Percentiles rank a stretch among this genome's conserved stretches.
phyloP scores from a whole-genome alignment of 140 eudicot species.

The Bidens hawaiensis region DNA sequence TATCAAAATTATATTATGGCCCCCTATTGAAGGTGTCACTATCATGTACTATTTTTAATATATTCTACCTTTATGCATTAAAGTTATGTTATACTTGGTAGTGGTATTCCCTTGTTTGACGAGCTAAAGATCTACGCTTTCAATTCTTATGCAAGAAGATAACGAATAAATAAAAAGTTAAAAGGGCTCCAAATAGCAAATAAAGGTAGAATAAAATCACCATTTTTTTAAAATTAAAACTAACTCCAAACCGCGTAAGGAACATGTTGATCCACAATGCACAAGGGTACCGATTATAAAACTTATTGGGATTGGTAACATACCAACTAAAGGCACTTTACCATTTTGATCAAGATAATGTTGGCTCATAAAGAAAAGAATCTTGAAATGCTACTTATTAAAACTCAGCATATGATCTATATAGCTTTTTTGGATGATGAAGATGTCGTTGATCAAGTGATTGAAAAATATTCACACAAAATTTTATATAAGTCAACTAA shows the following conservation, averaged over 20 bases:
- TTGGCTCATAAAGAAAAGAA: not conserved
- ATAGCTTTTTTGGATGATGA: too few species aligned
- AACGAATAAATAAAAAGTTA: constrained; percentile 20
- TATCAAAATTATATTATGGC: not conserved
- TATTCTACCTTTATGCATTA: not conserved
- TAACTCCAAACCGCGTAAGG: too few species aligned
- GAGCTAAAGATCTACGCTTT: constrained; percentile 20
- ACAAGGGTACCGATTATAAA: not conserved
- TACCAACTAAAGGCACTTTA: not conserved
- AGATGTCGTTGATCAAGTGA: too few species aligned
- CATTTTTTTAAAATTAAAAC: too few species aligned
- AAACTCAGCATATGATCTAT: too few species aligned
- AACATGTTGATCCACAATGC: too few species aligned
- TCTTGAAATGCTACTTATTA: too few species aligned
- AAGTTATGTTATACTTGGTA: not conserved
- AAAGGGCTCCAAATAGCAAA: too few species aligned
- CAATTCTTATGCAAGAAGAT: constrained; percentile 28
- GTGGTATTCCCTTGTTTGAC: constrained; percentile 6
- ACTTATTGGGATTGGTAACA: not conserved
- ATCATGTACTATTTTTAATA: not conserved
- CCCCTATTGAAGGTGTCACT: too few species aligned
- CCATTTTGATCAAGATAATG: not conserved
- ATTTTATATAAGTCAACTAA: too few species aligned
- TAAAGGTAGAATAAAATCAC: too few species aligned
- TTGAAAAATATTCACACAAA: too few species aligned